Base-by-base conservation (phyloP, 1,284 basidiomycete genomes). In the Fistulina hepatica region DNA sequence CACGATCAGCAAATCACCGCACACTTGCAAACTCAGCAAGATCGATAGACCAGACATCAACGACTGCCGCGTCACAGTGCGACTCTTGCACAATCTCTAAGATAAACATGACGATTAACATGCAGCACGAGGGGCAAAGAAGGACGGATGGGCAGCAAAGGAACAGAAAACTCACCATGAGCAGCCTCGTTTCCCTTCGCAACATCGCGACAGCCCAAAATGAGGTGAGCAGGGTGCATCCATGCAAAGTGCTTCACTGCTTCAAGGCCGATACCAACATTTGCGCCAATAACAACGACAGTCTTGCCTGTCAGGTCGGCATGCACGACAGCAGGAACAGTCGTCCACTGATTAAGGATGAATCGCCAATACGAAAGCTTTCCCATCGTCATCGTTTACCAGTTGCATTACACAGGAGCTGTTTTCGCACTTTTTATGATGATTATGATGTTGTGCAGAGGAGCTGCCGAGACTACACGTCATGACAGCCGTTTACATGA, bases 261-360 rank as follows among this genome's bases (percentile, higher is more conserved):
- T 39, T 69, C 63, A 31, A 60, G 57, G 0, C 67, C 68, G 20
- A 71, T 48, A 0, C 67, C 65, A 4, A 48, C 49, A 42, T 68
- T 69, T 2, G 65, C 66, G 2, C 61, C 39, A 21, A 55, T 47
- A 9, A 63, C 51, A 2, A 61, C 36, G 13, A 60, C 52, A 6
- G 48, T 61, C 33, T 60, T 55, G 1, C 55, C 58, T 6, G 45
- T 41, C 7, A 64, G 46, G 30, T 60, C 54, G 0, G 39, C 49
- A 11, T 40, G 41, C 10, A 44, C 40, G 0, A 60, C 57, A 11
- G 57, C 51, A 10, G 55, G 56, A n/a, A n/a, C n/a, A n/a, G n/a
- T n/a, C n/a, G n/a, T n/a, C n/a, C n/a, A n/a, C n/a, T n/a, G n/a
- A n/a, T n/a, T n/a, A n/a, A n/a, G n/a, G n/a, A n/a, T n/a, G n/a